Conservation (phyloP, 1,139 yeast genomes). For the Citeromyces siamensis region DNA sequence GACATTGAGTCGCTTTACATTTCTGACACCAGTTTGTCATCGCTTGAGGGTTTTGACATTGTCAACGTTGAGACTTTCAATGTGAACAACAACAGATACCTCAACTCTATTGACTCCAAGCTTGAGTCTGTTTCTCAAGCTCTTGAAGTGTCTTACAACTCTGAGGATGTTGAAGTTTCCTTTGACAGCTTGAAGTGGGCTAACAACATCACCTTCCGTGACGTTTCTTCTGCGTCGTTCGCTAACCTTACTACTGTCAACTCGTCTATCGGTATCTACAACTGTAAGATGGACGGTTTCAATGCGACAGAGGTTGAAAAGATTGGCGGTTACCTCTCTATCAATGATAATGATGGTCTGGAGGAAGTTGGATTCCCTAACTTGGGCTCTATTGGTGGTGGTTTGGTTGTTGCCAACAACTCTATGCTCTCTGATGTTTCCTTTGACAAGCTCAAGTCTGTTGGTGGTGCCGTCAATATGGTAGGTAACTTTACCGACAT, state of each 20-base stretch:
- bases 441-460: constrained; percentile 58
- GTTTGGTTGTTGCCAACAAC: constrained; percentile 81
- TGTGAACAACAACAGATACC: constrained; percentile 72
- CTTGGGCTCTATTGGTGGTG: constrained; percentile 73
- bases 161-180: constrained; percentile 54
- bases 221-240: constrained; percentile 61
- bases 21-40: constrained; percentile 76
- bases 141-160: constrained; percentile 75
- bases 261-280: constrained; percentile 69
- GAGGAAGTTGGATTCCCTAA: constrained; percentile 56
- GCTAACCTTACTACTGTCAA: constrained; percentile 58
- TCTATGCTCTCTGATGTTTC: constrained; percentile 55
- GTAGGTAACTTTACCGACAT: constrained; percentile 76
- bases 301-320: constrained; percentile 39
- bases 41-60: constrained; percentile 76
- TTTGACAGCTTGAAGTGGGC: constrained; percentile 72
- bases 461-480: constrained; percentile 82
- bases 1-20: constrained; percentile 62
- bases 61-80: constrained; percentile 60
- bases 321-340: constrained; percentile 74
- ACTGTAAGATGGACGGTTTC: constrained; percentile 47
- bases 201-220: constrained; percentile 74
- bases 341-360: constrained; percentile 63
- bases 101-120: constrained; percentile 58
- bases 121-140: constrained; percentile 63